Conservation (phyloP, 2,329 filamentous ascomycete genomes). For the Lanzia echinophila region DNA sequence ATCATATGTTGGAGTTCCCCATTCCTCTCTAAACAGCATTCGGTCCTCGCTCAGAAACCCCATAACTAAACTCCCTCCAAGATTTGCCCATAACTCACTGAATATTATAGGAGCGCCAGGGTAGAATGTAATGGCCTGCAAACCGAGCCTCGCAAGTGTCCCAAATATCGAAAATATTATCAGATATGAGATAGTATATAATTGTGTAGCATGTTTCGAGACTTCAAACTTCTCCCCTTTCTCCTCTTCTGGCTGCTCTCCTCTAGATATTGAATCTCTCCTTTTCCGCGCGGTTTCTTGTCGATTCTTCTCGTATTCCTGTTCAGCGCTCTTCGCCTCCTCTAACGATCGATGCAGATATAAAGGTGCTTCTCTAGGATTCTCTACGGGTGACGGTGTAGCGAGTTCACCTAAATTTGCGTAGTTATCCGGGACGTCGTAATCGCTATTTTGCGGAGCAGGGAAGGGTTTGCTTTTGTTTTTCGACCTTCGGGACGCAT, state of each 20-base stretch:
- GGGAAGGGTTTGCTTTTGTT: neutral
- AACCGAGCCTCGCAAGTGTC: conserved; percentile 73
- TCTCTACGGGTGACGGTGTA: conserved; percentile 39
- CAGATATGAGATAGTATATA: conserved; percentile 75
- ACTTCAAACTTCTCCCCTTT: conserved; percentile 24
- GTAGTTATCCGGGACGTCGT: conserved; percentile 30
- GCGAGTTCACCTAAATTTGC: conserved; percentile 39
- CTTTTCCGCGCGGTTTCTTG: conserved; percentile 1
- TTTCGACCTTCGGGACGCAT: neutral
- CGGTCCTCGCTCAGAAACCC: conserved; percentile 79
- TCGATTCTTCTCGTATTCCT: conserved; percentile 15
- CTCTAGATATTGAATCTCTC: conserved; percentile 5
- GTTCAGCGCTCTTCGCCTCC: conserved; percentile 22
- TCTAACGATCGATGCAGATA: conserved; percentile 38
- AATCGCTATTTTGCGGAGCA: conserved; percentile 9
- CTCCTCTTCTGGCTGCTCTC: conserved; percentile 7
- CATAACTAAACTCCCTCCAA: conserved; percentile 73
- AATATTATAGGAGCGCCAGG: conserved; percentile 69
- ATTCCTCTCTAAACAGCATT: conserved; percentile 65
- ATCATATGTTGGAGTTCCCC: conserved; percentile 43
- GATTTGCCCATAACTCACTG: conserved; percentile 79
- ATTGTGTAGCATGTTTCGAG: conserved; percentile 47
- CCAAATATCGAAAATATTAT: conserved; percentile 81
- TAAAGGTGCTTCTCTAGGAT: conserved; percentile 32
- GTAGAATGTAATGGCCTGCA: conserved; percentile 74